Percentiles rank a stretch among this genome's conserved stretches.
These are phyloP conservation scores for Aureobasidium mangrovei DNA, from an alignment of 2,329 filamentous ascomycete species.

Conservation along the genomic window DNA sequence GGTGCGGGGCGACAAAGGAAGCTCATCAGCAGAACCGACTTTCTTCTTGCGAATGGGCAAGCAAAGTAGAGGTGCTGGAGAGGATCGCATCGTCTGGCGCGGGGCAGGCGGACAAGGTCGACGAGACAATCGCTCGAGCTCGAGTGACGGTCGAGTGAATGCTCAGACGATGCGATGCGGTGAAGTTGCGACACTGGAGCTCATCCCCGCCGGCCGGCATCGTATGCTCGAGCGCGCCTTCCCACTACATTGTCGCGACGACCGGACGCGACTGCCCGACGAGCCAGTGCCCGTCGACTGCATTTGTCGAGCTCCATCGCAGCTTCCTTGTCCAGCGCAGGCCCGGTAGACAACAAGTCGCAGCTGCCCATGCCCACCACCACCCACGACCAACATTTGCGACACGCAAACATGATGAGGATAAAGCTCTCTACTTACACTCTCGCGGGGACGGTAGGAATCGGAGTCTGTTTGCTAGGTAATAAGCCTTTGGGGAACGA, in stretches of 20 bases:
- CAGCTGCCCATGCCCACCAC: constrained; percentile 1
- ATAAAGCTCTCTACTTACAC: constrained; percentile 20
- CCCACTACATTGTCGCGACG: constrained; percentile 3
- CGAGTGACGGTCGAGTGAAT: background rate
- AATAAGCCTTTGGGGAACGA: constrained; percentile 12
- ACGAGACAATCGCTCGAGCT: background rate
- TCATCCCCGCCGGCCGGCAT: background rate
- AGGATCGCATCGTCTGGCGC: background rate
- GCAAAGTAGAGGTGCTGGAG: background rate
- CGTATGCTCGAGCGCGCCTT: background rate
- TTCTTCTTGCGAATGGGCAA: constrained; percentile 1
- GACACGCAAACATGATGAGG: constrained; percentile 2
- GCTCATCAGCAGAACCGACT: constrained; percentile 8
- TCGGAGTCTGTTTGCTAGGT: constrained; percentile 20
- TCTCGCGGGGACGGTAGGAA: constrained; percentile 24
- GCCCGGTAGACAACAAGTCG: background rate
- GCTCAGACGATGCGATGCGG: background rate
- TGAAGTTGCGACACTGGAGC: constrained; percentile 5
- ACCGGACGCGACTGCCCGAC: constrained; percentile 1
- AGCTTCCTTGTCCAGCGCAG: constrained; percentile 1
- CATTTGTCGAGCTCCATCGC: constrained; percentile 4
- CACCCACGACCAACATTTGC: constrained; percentile 5
- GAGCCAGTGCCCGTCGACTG: background rate
- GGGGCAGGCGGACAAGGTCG: background rate
- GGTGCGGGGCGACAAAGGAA: background rate